phyloP scores from a whole-genome alignment of 345 rosid species.

The Conringia planisiliqua region DNA sequence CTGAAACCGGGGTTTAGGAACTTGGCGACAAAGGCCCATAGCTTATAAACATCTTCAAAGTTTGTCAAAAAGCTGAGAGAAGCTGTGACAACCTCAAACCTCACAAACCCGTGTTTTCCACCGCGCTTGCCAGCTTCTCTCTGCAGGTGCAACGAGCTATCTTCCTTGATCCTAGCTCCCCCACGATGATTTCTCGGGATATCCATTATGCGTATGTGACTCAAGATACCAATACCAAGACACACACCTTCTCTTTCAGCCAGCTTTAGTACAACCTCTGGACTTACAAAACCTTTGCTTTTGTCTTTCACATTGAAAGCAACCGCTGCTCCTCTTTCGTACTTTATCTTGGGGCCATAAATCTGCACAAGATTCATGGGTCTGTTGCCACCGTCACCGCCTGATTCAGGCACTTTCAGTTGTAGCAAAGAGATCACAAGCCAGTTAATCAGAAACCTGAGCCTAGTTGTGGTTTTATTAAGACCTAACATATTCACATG shows the following conservation, averaged over 20 bases:
- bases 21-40: constrained; percentile 90
- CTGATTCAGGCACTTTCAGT: constrained; percentile 47
- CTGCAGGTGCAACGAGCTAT: constrained; percentile 52
- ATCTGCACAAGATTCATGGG: constrained; percentile 72
- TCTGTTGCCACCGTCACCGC: neutral
- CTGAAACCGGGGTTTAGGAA: constrained; percentile 68
- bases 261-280: constrained; percentile 78
- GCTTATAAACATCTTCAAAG: constrained; percentile 90
- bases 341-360: constrained; percentile 93
- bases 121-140: constrained; percentile 69
- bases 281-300: constrained; percentile 63
- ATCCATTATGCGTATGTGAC: constrained; percentile 69
- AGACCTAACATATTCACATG: constrained; percentile 75
- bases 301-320: constrained; percentile 82
- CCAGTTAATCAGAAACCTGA: constrained; percentile 78
- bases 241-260: constrained; percentile 88
- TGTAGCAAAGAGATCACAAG: constrained; percentile 83
- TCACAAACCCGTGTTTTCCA: constrained; percentile 50
- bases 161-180: constrained; percentile 52
- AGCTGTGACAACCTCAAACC: constrained; percentile 92
- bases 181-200: constrained; percentile 42
- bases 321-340: constrained; percentile 95
- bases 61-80: constrained; percentile 89
- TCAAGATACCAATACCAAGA: constrained; percentile 77
- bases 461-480: constrained; percentile 68